Base-by-base conservation (phyloP, 345 rosid genomes). In the Isatis tinctoria region DNA sequence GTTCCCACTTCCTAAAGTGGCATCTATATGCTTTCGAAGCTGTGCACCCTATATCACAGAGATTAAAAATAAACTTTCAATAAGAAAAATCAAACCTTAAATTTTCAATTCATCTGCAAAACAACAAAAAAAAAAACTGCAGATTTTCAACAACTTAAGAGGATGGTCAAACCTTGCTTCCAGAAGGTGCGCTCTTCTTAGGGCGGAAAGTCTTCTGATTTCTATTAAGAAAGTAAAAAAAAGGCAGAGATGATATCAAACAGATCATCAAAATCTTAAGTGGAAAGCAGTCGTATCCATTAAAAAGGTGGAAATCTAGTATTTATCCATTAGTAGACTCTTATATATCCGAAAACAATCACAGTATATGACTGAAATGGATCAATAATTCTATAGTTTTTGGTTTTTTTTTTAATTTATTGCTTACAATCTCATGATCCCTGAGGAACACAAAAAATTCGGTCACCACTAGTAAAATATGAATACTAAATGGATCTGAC, bases 161-260 rank as follows among this genome's bases (percentile, higher is more conserved):
- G 4, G 30, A 47, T 0, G 11, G 32, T 22, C 91, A 39, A 70
- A 95, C 97, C 99, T 95, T 95, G 81, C 97, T 95, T 76, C 98
- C 98, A 0, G 98, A 90, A 30, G 98, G 97, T 17, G 97, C 98
- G 63, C 97, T 91, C 85, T 91, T 92, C 70, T 95, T 95, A 2
- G 99, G 99, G 54, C 99, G 97, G 78, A 95, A 95, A 47, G 99
- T 95, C 82, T 91, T 84, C 43, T 94, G 98, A 77, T 94, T 94
- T 82, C 98, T 94, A 87, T 76, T 79, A 66, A 79, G 27, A 57
- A 52, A 17, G 75, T 18, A 16, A 60, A 49, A 28, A 13, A 41
- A 8, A 11, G 5, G 6, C 24, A 37, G 32, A 63, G 20, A 65
- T 33, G 52, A 54, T 47, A 39, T 30, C 56, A 71, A 71, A 47